Base-by-base conservation (phyloP, 129 eudicot genomes). In the Deinandra increscens region DNA sequence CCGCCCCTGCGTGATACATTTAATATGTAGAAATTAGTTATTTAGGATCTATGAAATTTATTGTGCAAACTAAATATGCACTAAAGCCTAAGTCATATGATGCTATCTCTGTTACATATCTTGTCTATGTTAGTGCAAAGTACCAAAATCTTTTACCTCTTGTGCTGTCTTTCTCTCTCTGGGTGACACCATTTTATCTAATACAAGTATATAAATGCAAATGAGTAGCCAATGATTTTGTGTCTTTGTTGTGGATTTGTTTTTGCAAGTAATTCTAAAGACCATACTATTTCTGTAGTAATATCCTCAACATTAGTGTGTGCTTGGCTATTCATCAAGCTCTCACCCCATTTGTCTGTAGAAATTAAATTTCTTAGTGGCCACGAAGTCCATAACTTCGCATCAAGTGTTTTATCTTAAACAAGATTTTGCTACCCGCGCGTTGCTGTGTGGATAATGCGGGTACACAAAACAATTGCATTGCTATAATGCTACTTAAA, bases 1-100 rank as follows among this genome's bases (percentile, higher is more conserved):
- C n/a, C n/a, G n/a, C n/a, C n/a, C n/a, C n/a, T n/a, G n/a, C n/a
- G 64, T 64, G 38, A 66, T 29, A 38, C 37, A 66, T 60, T 31
- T 60, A 59, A 36, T 15, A 60, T 60, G 45, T 34, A 46, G 58
- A 48, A 26, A 66, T 4, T 5, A 67, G 31, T 46, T 67, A 17
- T 31, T 4, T 1, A 9, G 31, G 44, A 33, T 49, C 23, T 17
- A 48, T 68, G 9, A 15, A 29, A 33, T 67, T 49, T 49, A 29
- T 5, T 9, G 11, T 48, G 72, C 18, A 26, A 44, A 36, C 14
- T 65, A 65, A 43, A 44, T 65, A 22, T 22, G 41, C 70, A 14
- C 38, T n/a, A 66, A 8, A 14, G 44, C 56, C 39, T 0, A 66
- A 44, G 41, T 22, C 22, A 6, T 46, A 66, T 66, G 42, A 23